Base-by-base conservation (phyloP, 2,329 filamentous ascomycete species). In the Rutstroemia sp. region DNA sequence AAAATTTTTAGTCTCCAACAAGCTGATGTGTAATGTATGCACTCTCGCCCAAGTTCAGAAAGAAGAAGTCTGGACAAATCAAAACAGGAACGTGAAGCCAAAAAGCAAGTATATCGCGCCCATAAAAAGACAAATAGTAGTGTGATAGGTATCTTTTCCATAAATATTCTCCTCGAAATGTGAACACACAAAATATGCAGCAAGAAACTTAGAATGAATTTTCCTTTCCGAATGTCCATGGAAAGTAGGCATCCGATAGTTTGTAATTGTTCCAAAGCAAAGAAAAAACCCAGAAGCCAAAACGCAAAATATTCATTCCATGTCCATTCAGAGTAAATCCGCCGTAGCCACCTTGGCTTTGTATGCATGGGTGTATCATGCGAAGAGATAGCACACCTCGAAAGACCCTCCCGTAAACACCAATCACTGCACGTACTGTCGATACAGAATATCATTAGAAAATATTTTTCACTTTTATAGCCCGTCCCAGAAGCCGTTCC, bases 111-210 rank as follows among this genome's bases (percentile, higher is more conserved):
- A 55, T 42, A 55, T 49, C 45, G 34, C 49, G 52, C 45, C 34
- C 23, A 23, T 49, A 49, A 44, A 49, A 41, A 55, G 49, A 50
- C 18, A 47, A 27, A 46, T 54, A 41, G 7, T 49, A 54, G 46
- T 30, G 18, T 37, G 25, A 54, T 27, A 55, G 52, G 52, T 44
- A 55, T 55, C 46, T 46, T 49, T 54, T 55, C 46, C 46, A 42
- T 34, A 37, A 37, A 42, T 21, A 14, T 39, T 52, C 41, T 50
- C 45, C 18, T 30, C 34, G 27, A 47, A 44, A 49, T 21, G 25
- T n/a, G 34, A 23, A 44, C 41, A 50, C 25, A 50, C 34, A 49
- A 42, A 53, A 21, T 37, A 50, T 50, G 38, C 46, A 37, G 23
- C 34, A 55, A 49, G 45, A 55, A 55, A 39, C 49, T 23, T 50